phyloP scores from a whole-genome alignment of 106 monocot species.

The Allium cepa region DNA sequence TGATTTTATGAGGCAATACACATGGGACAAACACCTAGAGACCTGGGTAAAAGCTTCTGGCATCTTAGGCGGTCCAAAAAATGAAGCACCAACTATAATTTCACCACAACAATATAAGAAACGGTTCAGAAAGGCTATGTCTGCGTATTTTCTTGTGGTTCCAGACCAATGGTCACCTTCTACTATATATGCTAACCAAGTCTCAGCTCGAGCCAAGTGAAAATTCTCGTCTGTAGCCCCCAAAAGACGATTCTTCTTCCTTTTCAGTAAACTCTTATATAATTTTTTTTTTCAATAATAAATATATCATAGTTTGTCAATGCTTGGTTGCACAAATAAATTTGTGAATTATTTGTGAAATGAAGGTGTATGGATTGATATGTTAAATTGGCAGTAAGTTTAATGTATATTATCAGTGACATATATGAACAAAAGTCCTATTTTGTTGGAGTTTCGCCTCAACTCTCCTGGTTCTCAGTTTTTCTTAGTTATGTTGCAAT shows the following conservation, averaged over 20 bases:
- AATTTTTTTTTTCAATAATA: background rate
- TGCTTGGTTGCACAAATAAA: background rate
- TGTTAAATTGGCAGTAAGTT: background rate
- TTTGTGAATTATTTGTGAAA: constrained; percentile 7
- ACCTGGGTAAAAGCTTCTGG: constrained; percentile 87
- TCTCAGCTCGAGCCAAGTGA: constrained; percentile 26
- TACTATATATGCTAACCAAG: constrained; percentile 21
- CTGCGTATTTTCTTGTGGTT: constrained; percentile 78
- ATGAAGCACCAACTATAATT: constrained; percentile 69
- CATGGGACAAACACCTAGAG: constrained; percentile 94
- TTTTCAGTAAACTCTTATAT: background rate
- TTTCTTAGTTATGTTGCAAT: too few species aligned
- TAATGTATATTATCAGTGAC: background rate
- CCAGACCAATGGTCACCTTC: constrained; percentile 80
- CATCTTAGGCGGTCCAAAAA: constrained; percentile 72
- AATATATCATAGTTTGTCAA: constrained; percentile 3
- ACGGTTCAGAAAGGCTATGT: constrained; percentile 90
- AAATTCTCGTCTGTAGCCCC: constrained; percentile 13
- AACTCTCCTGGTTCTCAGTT: background rate
- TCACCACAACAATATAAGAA: constrained; percentile 83
- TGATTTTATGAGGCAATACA: constrained; percentile 91
- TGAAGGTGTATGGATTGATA: background rate
- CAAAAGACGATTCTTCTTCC: background rate
- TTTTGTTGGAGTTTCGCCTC: background rate
- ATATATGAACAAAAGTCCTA: background rate